A percentile compares a stretch with the other conserved stretches of the same genome.
Evolutionary conservation across 148 eudicot genomes (phyloP).

Genomic region (Heliosperma pusillum): DNA sequence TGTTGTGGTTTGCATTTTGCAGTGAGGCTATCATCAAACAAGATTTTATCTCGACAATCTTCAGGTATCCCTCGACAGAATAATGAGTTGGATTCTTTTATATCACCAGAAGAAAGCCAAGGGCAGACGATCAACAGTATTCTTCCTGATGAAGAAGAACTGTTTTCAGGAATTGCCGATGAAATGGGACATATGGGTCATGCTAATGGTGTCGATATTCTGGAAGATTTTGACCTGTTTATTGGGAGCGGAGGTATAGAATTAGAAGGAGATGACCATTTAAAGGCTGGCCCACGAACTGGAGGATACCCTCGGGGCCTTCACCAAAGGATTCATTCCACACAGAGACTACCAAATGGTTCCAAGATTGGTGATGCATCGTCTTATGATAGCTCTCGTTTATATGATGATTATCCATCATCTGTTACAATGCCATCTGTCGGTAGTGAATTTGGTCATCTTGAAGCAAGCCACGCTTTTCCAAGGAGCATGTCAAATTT

Average conservation of each 20-base stretch:
- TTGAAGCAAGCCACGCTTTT: slow-evolving; percentile 32
- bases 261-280: slow-evolving; percentile 45
- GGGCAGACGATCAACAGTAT: slow-evolving; percentile 50
- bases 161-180: slow-evolving; percentile 59
- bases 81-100: slow-evolving; percentile 32
- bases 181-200: slow-evolving; percentile 38
- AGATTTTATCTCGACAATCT: slow-evolving; percentile 32
- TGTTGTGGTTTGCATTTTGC: slow-evolving; percentile 25
- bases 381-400: slow-evolving; percentile 34
- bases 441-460: slow-evolving; percentile 38
- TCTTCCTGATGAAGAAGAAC: slow-evolving; percentile 81
- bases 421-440: slow-evolving; percentile 34
- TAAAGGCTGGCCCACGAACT: slow-evolving; percentile 25
- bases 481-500: slow-evolving; percentile 31
- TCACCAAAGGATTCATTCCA: slow-evolving; percentile 19
- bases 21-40: slow-evolving; percentile 39
- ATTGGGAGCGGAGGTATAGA: slow-evolving; percentile 64
- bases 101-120: slow-evolving; percentile 41
- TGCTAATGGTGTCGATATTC: slow-evolving; percentile 35
- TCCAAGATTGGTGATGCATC: slow-evolving; percentile 25
- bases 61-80: slow-evolving; percentile 25
- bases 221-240: slow-evolving; percentile 65
- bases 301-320: slow-evolving; percentile 30
- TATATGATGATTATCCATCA: slow-evolving; percentile 38
- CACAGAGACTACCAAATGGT: slow-evolving; percentile 23